A percentile compares a stretch with the other conserved stretches of the same genome.
Conservation (phyloP, 768 basidiomycete species). For the Lentinula lateritia region DNA sequence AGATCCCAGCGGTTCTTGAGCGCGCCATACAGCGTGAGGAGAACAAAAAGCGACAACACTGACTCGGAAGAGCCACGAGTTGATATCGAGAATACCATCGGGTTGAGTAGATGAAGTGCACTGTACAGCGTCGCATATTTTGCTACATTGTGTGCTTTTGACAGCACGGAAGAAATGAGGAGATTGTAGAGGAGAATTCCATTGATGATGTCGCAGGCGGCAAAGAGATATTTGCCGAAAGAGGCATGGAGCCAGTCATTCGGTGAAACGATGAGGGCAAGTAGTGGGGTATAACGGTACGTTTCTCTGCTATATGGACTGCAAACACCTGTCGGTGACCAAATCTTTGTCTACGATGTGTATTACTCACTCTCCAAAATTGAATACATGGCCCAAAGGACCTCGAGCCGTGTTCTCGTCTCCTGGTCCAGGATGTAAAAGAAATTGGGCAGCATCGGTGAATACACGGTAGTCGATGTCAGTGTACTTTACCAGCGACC, state of each 20-base stretch:
- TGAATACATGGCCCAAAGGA: constrained; percentile 31
- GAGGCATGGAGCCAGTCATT: constrained; percentile 77
- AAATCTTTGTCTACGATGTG: constrained; percentile 4
- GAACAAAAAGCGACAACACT: constrained; percentile 73
- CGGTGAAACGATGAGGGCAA: constrained; percentile 78
- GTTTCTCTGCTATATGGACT: constrained; percentile 92
- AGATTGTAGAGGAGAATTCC: constrained; percentile 66
- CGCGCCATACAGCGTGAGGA: constrained; percentile 60
- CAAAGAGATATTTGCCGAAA: constrained; percentile 90
- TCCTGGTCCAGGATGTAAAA: constrained; percentile 42
- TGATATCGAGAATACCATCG: constrained; percentile 92
- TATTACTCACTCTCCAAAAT: constrained; percentile 70
- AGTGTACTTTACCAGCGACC: constrained; percentile 88
- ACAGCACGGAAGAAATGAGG: constrained; percentile 46
- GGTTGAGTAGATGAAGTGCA: constrained; percentile 82
- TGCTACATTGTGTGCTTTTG: constrained; percentile 11
- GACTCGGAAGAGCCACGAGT: constrained; percentile 96
- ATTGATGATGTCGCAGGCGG: constrained; percentile 75
- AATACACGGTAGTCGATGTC: constrained; percentile 97
- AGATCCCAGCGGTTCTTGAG: constrained; percentile 53
- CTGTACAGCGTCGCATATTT: constrained; percentile 49
- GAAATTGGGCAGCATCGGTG: constrained; percentile 80
- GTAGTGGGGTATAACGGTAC: constrained; percentile 93
- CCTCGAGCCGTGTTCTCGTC: constrained; percentile 56
- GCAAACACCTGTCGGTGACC: constrained; percentile 7